Conservation (phyloP, 2,329 filamentous ascomycete species). For the Claviceps citrina region DNA sequence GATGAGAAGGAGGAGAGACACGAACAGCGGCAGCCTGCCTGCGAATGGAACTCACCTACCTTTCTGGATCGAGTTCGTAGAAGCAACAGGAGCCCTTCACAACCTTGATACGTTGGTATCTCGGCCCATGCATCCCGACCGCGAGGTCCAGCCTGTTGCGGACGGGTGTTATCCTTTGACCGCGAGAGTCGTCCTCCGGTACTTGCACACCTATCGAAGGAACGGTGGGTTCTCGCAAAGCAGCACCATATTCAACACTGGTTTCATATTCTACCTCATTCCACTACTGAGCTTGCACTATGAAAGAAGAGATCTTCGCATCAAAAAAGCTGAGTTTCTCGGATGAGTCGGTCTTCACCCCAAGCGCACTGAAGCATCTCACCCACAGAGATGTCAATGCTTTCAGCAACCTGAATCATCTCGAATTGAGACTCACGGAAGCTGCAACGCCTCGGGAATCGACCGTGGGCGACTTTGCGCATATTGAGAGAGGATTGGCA, state of each 20-base stretch:
- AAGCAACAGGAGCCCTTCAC: background rate
- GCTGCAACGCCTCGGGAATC: no score
- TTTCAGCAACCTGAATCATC: background rate
- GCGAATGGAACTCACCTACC: no score
- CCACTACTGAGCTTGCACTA: background rate
- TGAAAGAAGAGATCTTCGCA: background rate
- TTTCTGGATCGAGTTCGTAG: background rate
- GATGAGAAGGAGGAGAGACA: background rate
- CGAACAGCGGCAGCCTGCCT: no score
- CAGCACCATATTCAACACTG: background rate
- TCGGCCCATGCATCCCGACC: background rate
- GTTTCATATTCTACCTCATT: background rate
- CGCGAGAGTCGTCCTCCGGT: background rate
- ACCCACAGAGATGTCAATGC: background rate
- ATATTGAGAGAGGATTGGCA: background rate
- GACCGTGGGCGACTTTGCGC: background rate
- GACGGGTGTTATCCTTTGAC: background rate
- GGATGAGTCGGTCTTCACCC: background rate
- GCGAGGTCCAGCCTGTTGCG: background rate
- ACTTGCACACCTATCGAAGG: no score
- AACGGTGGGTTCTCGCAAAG: no score
- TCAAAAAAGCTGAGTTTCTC: background rate
- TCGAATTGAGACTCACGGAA: background rate
- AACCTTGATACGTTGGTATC: background rate
- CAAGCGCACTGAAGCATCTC: background rate